Evolutionary conservation across 1,284 basidiomycete species (phyloP).

Genomic region (Rhodotorula sp.): DNA sequence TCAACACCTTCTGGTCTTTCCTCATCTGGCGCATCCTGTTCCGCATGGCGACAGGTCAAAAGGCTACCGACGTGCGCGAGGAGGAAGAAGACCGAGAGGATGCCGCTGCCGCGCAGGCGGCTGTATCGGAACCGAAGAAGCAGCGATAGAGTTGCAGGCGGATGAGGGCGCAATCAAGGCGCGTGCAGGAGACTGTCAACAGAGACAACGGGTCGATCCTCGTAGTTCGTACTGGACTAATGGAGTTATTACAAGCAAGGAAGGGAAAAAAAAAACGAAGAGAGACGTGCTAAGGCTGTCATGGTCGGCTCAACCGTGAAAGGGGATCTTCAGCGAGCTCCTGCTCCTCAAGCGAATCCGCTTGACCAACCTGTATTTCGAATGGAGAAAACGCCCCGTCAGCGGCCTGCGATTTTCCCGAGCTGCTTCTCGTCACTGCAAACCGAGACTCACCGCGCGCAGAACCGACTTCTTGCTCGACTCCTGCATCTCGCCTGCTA

Average conservation of each 20-base stretch:
- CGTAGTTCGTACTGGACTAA: neutral
- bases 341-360: conserved; percentile 55
- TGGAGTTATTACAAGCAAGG: neutral
- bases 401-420: neutral
- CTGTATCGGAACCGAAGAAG: conserved; percentile 27
- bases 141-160: conserved; percentile 5
- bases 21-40: conserved; percentile 40
- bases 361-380: conserved; percentile 55
- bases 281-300: neutral
- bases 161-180: neutral
- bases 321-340: conserved; percentile 43
- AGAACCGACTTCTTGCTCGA: conserved; percentile 97
- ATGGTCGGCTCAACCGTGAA: conserved; percentile 1
- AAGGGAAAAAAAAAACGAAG: neutral
- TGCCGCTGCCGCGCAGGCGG: neutral
- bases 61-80: conserved; percentile 39
- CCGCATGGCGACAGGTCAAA: conserved; percentile 36
- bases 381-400: neutral
- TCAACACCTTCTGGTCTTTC: conserved; percentile 67
- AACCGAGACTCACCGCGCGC: conserved; percentile 59
- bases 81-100: conserved; percentile 44
- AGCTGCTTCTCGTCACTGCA: neutral
- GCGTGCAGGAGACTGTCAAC: neutral
- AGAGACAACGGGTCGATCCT: conserved; percentile 12
- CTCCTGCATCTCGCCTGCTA: conserved; percentile 96